Conservation (phyloP, 257 asterid species). For the Osmanthus fragrans region DNA sequence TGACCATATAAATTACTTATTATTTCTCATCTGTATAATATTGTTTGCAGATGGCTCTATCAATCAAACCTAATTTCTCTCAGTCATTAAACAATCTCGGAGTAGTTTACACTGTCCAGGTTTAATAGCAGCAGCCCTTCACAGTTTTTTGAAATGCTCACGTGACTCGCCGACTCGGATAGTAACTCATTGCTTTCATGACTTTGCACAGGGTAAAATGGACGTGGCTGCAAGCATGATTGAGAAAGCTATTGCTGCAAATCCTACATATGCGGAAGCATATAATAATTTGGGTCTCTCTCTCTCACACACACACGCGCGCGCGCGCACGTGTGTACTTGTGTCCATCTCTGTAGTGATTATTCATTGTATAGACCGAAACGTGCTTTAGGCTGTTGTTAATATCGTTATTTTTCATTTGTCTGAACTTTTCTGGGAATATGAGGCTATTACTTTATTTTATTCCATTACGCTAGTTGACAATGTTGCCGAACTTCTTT, state of each 20-base stretch:
- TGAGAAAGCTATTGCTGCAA: conserved; percentile 95
- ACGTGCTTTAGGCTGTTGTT: background rate
- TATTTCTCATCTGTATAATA: conserved; percentile 33
- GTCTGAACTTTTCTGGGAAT: background rate
- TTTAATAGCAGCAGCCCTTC: conserved; percentile 29
- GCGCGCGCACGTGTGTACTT: background rate
- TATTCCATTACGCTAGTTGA: background rate
- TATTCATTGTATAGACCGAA: background rate
- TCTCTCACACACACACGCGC: background rate
- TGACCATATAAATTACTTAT: conserved; percentile 10
- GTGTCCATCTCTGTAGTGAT: background rate
- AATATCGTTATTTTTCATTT: background rate
- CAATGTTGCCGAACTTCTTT: background rate
- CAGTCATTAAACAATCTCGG: too few species aligned
- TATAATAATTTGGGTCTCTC: conserved; percentile 84
- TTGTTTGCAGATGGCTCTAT: conserved; percentile 24
- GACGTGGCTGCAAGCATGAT: conserved; percentile 98
- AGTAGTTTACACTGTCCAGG: conserved; percentile 43
- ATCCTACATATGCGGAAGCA: conserved; percentile 98
- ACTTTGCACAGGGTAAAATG: conserved; percentile 83
- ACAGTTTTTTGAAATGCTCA: background rate
- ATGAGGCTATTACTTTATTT: background rate
- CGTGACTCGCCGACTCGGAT: conserved; percentile 3
- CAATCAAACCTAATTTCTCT: too few species aligned
- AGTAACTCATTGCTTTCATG: conserved; percentile 13